A percentile compares a stretch with the other conserved stretches of the same genome.
These are phyloP conservation scores for Boletus tomentosulus DNA, from an alignment of 768 basidiomycete species.

Conservation along the genomic window DNA sequence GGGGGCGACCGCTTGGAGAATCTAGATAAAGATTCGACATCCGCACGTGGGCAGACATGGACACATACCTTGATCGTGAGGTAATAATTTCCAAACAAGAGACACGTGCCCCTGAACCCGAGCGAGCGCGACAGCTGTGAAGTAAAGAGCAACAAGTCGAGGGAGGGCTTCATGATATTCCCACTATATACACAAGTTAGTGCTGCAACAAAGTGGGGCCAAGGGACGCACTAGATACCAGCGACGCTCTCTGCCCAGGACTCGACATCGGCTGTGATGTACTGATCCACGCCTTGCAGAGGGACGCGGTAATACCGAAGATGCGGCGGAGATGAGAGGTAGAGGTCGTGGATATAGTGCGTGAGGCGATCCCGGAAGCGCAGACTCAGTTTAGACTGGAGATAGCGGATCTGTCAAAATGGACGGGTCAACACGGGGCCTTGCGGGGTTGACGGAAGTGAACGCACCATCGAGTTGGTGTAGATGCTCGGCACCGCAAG, in stretches of 20 bases:
- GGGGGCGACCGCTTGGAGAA: conserved; percentile 82
- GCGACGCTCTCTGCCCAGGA: conserved; percentile 84
- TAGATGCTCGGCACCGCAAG: conserved; percentile 91
- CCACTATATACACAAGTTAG: conserved; percentile 48
- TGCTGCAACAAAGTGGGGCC: not conserved
- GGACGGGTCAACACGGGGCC: not conserved
- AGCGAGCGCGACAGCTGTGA: conserved; percentile 85
- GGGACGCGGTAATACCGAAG: conserved; percentile 65
- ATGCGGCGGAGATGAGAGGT: conserved; percentile 71
- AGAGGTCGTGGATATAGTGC: conserved; percentile 88
- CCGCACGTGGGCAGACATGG: not conserved
- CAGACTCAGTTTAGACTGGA: conserved; percentile 83
- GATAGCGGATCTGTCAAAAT: conserved; percentile 66
- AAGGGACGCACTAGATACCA: conserved; percentile 74
- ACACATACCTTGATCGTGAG: conserved; percentile 55
- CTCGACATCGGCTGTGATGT: conserved; percentile 89
- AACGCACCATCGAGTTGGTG: conserved; percentile 86
- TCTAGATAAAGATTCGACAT: conserved; percentile 25
- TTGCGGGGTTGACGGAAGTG: not conserved
- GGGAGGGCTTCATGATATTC: conserved; percentile 87
- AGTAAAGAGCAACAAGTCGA: conserved; percentile 90
- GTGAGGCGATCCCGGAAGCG: conserved; percentile 82
- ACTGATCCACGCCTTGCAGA: conserved; percentile 82
- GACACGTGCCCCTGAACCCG: conserved; percentile 75
- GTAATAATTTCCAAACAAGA: conserved; percentile 82